These are phyloP conservation scores for Lodderomyces jiufengensis DNA, from an alignment of 1,139 yeast genomes.

Conservation along the genomic window DNA sequence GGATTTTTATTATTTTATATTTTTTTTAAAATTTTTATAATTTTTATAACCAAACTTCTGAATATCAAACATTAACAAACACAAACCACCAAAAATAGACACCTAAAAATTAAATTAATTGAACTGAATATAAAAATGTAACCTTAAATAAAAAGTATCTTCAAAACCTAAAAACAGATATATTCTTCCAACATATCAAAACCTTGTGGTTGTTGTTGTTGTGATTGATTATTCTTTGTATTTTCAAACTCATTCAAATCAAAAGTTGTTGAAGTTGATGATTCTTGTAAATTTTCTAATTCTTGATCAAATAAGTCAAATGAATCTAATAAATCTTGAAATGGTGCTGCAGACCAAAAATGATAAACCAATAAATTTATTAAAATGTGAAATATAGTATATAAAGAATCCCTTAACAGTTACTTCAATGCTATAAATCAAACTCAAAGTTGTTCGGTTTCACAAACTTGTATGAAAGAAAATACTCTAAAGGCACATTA, in stretches of 20 bases:
- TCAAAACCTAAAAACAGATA: slow-evolving; percentile 21
- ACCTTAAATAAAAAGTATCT: slow-evolving; percentile 1
- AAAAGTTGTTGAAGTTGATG: slow-evolving; percentile 7
- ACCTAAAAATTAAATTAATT: slow-evolving; percentile 8
- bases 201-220: slow-evolving; percentile 1
- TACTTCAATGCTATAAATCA: slow-evolving; percentile 40
- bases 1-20: slow-evolving; percentile 11
- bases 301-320: slow-evolving; percentile 5
- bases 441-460: too few relatives aligned
- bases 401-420: slow-evolving; percentile 18
- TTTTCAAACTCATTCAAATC: background rate
- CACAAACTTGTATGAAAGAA: too few relatives aligned
- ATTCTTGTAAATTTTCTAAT: background rate
- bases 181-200: slow-evolving; percentile 25
- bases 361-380: too few relatives aligned
- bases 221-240: background rate
- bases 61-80: slow-evolving; percentile 5
- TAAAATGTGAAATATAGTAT: slow-evolving; percentile 2
- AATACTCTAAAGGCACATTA: slow-evolving; percentile 33
- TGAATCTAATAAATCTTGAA: slow-evolving; percentile 24
- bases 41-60: background rate
- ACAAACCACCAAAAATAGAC: slow-evolving; percentile 4
- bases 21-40: slow-evolving; percentile 8
- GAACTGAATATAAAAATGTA: slow-evolving; percentile 11
- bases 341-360: slow-evolving; percentile 43